A percentile compares a stretch with the other conserved stretches of the same genome.
Conservation (phyloP, 2,329 filamentous ascomycete genomes). For the Zymoseptoria brevis region DNA sequence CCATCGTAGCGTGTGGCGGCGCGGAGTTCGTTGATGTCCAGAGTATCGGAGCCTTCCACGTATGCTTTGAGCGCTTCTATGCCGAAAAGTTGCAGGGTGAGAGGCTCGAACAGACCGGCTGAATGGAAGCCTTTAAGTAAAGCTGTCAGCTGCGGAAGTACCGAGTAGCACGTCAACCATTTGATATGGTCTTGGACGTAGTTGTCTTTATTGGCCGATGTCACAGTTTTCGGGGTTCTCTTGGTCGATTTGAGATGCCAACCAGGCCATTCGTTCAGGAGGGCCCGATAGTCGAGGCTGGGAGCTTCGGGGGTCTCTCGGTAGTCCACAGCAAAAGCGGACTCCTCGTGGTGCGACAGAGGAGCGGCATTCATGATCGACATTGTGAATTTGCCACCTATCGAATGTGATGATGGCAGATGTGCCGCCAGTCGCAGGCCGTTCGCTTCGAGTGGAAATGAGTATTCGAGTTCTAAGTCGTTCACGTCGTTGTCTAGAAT, state of each 20-base stretch:
- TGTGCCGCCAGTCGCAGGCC: constrained; percentile 44
- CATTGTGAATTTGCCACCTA: neutral
- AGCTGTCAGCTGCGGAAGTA: constrained; percentile 68
- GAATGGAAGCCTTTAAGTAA: constrained; percentile 69
- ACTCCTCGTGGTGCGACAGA: neutral
- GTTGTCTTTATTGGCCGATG: constrained; percentile 64
- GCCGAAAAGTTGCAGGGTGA: constrained; percentile 49
- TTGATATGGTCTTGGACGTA: constrained; percentile 80
- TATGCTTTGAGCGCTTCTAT: constrained; percentile 64
- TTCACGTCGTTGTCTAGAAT: constrained; percentile 70
- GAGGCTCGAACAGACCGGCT: constrained; percentile 12
- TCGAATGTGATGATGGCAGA: neutral
- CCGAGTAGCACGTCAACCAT: constrained; percentile 71
- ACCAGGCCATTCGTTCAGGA: constrained; percentile 45
- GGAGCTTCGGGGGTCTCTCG: neutral
- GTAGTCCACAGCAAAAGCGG: neutral
- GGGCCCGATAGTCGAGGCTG: neutral
- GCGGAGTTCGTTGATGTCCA: constrained; percentile 68
- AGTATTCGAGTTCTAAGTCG: constrained; percentile 77
- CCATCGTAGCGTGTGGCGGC: constrained; percentile 70
- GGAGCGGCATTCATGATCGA: neutral
- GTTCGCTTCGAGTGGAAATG: constrained; percentile 63
- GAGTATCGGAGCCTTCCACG: constrained; percentile 74
- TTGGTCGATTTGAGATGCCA: constrained; percentile 36
- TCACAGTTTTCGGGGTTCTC: constrained; percentile 60